Evolutionary conservation across 371 early-diverging fungal species (phyloP).

Genomic region (Batrachochytrium dendrobatidis): DNA sequence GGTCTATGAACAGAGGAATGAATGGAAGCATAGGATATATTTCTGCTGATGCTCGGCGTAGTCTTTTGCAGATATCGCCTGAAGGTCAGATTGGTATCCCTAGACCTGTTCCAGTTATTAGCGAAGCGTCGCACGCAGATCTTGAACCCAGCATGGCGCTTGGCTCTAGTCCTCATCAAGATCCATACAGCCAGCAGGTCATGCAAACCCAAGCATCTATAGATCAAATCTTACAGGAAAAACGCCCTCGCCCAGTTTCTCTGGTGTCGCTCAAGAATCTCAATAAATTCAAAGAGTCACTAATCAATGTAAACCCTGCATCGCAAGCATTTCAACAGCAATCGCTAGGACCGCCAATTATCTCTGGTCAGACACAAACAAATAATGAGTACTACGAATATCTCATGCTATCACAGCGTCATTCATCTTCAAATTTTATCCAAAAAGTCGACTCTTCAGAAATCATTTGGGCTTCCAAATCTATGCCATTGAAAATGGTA

Average conservation of each 20-base stretch:
- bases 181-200: no score
- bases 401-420: slow-evolving; percentile 40
- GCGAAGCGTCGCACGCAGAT: no score
- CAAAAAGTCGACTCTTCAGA: slow-evolving; percentile 43
- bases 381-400: slow-evolving; percentile 41
- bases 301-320: neutral
- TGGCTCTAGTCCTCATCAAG: no score
- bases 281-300: slow-evolving; percentile 2
- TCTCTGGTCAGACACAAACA: neutral
- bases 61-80: neutral
- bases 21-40: neutral
- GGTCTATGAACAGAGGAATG: neutral
- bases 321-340: neutral
- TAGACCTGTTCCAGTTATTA: neutral
- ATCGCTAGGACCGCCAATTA: neutral
- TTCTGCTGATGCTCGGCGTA: neutral
- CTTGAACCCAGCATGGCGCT: no score
- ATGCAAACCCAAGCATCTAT: neutral
- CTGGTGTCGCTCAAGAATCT: slow-evolving; percentile 2
- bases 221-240: neutral
- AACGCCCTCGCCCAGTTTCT: slow-evolving; percentile 1
- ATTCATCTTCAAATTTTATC: slow-evolving; percentile 39
- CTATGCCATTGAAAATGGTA: slow-evolving; percentile 33
- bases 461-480: slow-evolving; percentile 33
- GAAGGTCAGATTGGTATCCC: slow-evolving; percentile 1